Conservation (phyloP, 495 filamentous ascomycete genomes). For the Penicillium angulare region DNA sequence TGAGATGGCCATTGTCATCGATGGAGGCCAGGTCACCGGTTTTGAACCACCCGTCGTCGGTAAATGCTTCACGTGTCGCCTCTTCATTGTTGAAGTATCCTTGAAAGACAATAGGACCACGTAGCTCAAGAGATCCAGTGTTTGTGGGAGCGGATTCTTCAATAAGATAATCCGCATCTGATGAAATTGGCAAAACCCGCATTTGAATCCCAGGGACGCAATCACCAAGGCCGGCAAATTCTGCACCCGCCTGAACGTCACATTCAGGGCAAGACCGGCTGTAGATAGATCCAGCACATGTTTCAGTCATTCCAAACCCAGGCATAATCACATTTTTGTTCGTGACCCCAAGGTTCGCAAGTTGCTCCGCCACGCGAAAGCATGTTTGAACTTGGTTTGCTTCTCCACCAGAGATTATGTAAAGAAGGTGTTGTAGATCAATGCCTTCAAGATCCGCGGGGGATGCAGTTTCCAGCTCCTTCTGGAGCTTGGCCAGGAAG, state of each 20-base stretch:
- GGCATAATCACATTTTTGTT: slow-evolving; percentile 39
- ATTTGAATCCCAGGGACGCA: slow-evolving; percentile 42
- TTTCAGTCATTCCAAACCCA: slow-evolving; percentile 60
- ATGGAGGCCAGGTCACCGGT: slow-evolving; percentile 72
- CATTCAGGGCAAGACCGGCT: slow-evolving; percentile 33
- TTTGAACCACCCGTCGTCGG: slow-evolving; percentile 74
- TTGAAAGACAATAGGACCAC: slow-evolving; percentile 65
- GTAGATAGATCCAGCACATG: slow-evolving; percentile 48
- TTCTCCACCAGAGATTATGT: slow-evolving; percentile 40
- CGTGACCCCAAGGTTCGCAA: slow-evolving; percentile 30
- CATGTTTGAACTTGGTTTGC: slow-evolving; percentile 33
- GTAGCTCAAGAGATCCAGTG: slow-evolving; percentile 27
- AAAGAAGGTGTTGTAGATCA: slow-evolving; percentile 28
- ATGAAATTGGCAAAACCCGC: slow-evolving; percentile 30
- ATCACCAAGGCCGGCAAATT: slow-evolving; percentile 39
- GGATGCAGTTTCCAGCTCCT: not conserved
- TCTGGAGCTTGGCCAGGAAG: slow-evolving; percentile 35
- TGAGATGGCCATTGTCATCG: slow-evolving; percentile 57
- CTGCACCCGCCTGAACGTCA: slow-evolving; percentile 22
- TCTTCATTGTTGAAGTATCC: slow-evolving; percentile 74
- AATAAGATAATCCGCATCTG: too few species aligned
- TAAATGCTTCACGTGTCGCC: slow-evolving; percentile 63
- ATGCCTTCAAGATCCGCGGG: slow-evolving; percentile 25
- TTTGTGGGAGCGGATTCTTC: not conserved
- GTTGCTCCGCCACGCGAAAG: slow-evolving; percentile 22